Evolutionary conservation across 192 early-diverging fungal genomes (phyloP), one percentile per base, ranked within the genome.

Genomic region (Radiomyces spectabilis): DNA sequence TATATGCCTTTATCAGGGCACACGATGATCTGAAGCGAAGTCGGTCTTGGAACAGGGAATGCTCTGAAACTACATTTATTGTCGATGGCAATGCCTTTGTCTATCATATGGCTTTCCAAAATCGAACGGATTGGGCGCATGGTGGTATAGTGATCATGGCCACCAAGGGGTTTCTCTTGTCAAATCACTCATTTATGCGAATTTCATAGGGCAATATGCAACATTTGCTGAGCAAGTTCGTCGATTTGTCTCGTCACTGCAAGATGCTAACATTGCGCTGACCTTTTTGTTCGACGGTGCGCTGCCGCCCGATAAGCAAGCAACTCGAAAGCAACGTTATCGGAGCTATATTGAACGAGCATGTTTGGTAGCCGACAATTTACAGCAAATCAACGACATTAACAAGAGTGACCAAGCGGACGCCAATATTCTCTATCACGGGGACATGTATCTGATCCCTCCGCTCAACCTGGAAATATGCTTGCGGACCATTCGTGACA

Each of bases 1-100:
- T 66, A 5, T 38, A 55, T 8, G 40, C 51, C 19, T 66, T 54
- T 39, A 41, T 66, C 32, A 42, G 48, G 16, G 32, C 37, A 1
- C 43, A 59, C 25, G 45, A 52, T 15, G 42, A 59, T 0, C 18
- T 35, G 35, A 24, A 26, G 16, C 7, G 33, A 18, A 54, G 56
- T 55, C 44, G 31, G 21, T 26, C 26, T 10, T 41, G 24, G n/a
- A 32, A 7, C 22, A 27, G n/a, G 37, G 27, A 43, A 8, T 21
- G 16, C n/a, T 27, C 18, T 4, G 19, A 53, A 15, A 35, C 25
- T 2, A 59, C 55, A 12, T 70, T 78, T 56, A 65, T 78, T 8
- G 39, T 78, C 5, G 76, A 78, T 44, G 76, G 76, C 38, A 74
- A 74, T 30, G 76, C 76, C 2, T 78, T 67, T 57, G 66, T 75